phyloP scores from a whole-genome alignment of 331 rosid species.

The Rosa hybrid region DNA sequence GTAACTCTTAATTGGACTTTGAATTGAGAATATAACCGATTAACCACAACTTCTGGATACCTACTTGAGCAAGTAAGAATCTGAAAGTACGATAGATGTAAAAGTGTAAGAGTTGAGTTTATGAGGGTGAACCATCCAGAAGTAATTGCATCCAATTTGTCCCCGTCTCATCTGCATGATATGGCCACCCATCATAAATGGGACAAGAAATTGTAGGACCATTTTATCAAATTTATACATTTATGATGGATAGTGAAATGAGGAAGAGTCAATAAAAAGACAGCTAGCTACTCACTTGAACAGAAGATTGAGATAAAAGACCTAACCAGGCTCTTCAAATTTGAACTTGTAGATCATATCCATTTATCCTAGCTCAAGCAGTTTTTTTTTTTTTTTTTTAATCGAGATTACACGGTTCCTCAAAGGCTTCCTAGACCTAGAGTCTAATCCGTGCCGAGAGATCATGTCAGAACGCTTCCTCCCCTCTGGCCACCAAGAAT shows the following conservation, averaged over 20 bases:
- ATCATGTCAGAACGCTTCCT: no score
- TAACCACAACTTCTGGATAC: not conserved
- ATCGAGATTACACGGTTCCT: no score
- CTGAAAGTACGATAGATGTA: not conserved
- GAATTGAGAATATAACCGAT: not conserved
- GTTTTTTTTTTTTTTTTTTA: not conserved
- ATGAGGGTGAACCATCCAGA: slow-evolving; percentile 6
- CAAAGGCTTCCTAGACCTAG: no score
- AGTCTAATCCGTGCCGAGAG: no score
- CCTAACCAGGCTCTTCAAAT: slow-evolving; percentile 3
- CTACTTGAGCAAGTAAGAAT: not conserved
- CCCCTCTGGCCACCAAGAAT: no score
- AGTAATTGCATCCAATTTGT: slow-evolving; percentile 23
- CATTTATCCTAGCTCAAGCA: slow-evolving; percentile 11
- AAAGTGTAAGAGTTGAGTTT: not conserved
- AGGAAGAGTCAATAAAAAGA: slow-evolving; percentile 2
- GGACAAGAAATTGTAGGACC: slow-evolving; percentile 35
- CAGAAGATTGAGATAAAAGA: not conserved
- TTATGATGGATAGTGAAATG: not conserved
- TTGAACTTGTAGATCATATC: slow-evolving; percentile 1
- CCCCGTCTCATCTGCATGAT: slow-evolving; percentile 7
- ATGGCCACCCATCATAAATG: slow-evolving; percentile 11
- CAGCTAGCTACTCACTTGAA: not conserved
- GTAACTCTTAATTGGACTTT: not conserved
- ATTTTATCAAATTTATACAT: slow-evolving; percentile 7